phyloP scores from a whole-genome alignment of 129 eudicot genomes.

The Oenanthe sinensis region DNA sequence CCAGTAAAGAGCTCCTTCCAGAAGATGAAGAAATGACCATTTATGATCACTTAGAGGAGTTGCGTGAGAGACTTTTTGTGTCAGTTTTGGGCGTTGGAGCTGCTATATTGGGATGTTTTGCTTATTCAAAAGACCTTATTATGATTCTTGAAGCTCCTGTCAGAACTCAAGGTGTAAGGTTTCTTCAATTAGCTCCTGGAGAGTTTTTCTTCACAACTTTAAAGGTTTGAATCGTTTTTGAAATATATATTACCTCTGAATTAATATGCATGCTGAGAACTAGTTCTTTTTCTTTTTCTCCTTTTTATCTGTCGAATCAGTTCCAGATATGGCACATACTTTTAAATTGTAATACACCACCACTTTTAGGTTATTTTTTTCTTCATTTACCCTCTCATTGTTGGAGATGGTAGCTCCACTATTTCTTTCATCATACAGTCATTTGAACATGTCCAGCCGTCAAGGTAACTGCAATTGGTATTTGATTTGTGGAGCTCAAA shows the following conservation, averaged over 20 bases:
- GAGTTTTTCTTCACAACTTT: constrained; percentile 94
- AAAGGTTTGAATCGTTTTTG: constrained; percentile 45
- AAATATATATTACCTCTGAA: neutral
- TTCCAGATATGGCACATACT: neutral
- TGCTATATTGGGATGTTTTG: constrained; percentile 87
- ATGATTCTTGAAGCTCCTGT: constrained; percentile 96
- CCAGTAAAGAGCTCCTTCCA: constrained; percentile 88
- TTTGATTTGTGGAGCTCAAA: neutral
- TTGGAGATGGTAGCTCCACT: neutral
- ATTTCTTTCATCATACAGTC: neutral
- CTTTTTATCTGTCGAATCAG: neutral
- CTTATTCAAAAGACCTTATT: constrained; percentile 81
- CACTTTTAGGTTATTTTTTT: neutral
- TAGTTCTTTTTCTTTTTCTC: neutral
- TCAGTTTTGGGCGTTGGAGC: constrained; percentile 97
- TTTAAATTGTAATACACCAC: neutral
- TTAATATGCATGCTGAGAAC: neutral
- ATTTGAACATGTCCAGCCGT: neutral
- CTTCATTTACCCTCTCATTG: neutral
- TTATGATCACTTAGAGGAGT: constrained; percentile 93
- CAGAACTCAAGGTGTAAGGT: constrained; percentile 84
- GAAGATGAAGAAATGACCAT: constrained; percentile 94
- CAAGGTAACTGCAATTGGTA: neutral
- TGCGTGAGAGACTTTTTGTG: constrained; percentile 76
- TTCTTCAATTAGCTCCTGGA: constrained; percentile 92